phyloP scores from a whole-genome alignment of 192 early-diverging fungal species.

The Mycoemilia scoparia region DNA sequence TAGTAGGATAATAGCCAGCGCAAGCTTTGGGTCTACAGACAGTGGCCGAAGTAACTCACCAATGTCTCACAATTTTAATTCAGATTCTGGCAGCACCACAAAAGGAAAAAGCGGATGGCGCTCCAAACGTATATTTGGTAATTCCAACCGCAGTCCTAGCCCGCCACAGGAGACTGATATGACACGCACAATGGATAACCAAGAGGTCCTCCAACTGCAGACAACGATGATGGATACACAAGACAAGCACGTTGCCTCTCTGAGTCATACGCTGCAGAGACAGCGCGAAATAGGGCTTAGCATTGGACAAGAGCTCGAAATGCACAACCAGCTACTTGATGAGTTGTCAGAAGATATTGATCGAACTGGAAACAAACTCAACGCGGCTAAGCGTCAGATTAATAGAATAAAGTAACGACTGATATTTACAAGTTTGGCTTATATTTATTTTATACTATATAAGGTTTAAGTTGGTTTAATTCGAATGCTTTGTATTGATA shows the following conservation, averaged over 20 bases:
- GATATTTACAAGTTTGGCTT: too few species aligned
- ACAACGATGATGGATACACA: conserved; percentile 61
- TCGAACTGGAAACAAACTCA: conserved; percentile 51
- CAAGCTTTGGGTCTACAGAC: conserved; percentile 5
- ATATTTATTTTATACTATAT: too few species aligned
- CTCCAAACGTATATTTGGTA: conserved; percentile 53
- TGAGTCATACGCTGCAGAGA: conserved; percentile 53
- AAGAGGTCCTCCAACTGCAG: conserved; percentile 59
- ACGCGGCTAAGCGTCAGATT: conserved; percentile 61
- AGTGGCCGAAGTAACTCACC: neutral
- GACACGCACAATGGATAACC: conserved; percentile 59
- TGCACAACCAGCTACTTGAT: conserved; percentile 74
- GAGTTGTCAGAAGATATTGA: conserved; percentile 72
- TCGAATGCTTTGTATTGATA: too few species aligned
- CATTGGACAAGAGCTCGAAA: conserved; percentile 78
- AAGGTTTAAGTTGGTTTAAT: too few species aligned
- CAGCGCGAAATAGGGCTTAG: conserved; percentile 74
- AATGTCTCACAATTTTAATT: neutral
- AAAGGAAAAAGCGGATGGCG: conserved; percentile 8
- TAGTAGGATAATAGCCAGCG: conserved; percentile 13
- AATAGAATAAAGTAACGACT: conserved; percentile 38
- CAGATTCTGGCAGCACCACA: conserved; percentile 1
- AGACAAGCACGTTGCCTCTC: conserved; percentile 55
- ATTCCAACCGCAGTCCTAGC: conserved; percentile 35
- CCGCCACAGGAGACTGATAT: conserved; percentile 54